Evolutionary conservation across 2,329 filamentous ascomycete genomes (phyloP), one percentile per base, ranked within the genome.

Genomic region (Fusarium sp.): DNA sequence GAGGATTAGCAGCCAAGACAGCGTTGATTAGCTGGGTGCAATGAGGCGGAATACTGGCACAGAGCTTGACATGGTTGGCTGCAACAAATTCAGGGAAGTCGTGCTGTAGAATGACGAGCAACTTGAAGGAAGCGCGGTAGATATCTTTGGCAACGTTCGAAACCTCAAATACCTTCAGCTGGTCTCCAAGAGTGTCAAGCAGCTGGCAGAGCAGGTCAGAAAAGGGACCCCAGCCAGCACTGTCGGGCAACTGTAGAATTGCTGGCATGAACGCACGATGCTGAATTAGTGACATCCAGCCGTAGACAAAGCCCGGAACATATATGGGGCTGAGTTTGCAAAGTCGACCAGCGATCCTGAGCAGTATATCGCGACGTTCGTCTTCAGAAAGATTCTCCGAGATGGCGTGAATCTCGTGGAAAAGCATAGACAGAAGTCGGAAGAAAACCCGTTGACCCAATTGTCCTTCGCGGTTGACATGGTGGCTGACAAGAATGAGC

Each of bases 31-130:
- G 84, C 78, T 98, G 96, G 17, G 90, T 90, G 79, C 93, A 96
- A 74, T 96, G 91, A 49, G 89, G 87, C 3, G 94, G 92, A 58
- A 98, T 91, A 74, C 88, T 89, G 71, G 91, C 90, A 80, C 91
- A 94, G 51, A 99, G 87, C 70, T 89, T 88, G 70, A 92, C 88
- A 75, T 97, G 92, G 77, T 97, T 93, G 72, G 94, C 92, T 8
- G 92, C 91, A 40, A 99, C 81, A 78, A 97, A 99, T 57, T 97
- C 94, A 0, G 95, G 92, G 79, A 93, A 98, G 77, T 99, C 96
- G 75, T 98, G 96, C 71, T 97, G 92, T 52, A 99, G 82, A 51
- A 97, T 87, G 33, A 97, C 82, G 54, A 98, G 81, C 61, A 97
- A 87, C 75, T 96, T 94, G 46, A 97, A 82, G 3, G 92, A 88